Evolutionary conservation across 331 rosid species (phyloP), one percentile per base, ranked within the genome.

Genomic region (Phaseolus coccineus): DNA sequence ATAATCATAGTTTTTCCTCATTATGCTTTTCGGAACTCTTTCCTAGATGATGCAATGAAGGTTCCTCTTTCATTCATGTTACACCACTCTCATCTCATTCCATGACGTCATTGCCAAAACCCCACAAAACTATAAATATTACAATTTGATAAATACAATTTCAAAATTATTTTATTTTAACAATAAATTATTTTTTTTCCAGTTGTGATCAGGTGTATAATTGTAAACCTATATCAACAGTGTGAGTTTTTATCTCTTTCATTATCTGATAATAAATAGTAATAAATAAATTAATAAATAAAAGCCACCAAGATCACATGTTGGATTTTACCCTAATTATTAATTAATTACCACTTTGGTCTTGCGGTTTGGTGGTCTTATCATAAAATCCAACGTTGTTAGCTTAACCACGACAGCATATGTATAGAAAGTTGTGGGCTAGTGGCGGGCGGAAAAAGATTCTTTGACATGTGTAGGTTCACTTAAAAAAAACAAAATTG

Each of bases 41-140:
- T 89, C 95, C 77, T 71, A 69, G 84, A 75, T 40, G 73, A 28
- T 81, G 52, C 85, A 25, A 2, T 8, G 97, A 87, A 89, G 84
- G 44, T 86, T 87, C 91, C 73, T 73, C 58, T 3, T 1, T 14
- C 2, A 44, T 25, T 53, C 73, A 82, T 77, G 90, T 72, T 1
- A 12, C 27, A 1, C 12, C 14, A 6, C 4, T 19, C 12, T 82
- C 72, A 65, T 16, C 82, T 51, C 78, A 79, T 13, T 2, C 4
- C 11, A 0, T 88, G 92, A 92, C 87, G 89, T 73, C 11, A 64
- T 7, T 3, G 5, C n/a, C 3, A 42, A 79, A 48, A 19, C 22
- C 22, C 22, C 22, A 19, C 22, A 19, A 19, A 19, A 19, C 22
- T 19, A 19, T 19, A 19, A 19, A 19, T 19, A 19, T 19, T 19